A percentile compares a stretch with the other conserved stretches of the same genome.
Evolutionary conservation across 305 asterid genomes (phyloP).

Genomic region (Ajuga reptans): DNA sequence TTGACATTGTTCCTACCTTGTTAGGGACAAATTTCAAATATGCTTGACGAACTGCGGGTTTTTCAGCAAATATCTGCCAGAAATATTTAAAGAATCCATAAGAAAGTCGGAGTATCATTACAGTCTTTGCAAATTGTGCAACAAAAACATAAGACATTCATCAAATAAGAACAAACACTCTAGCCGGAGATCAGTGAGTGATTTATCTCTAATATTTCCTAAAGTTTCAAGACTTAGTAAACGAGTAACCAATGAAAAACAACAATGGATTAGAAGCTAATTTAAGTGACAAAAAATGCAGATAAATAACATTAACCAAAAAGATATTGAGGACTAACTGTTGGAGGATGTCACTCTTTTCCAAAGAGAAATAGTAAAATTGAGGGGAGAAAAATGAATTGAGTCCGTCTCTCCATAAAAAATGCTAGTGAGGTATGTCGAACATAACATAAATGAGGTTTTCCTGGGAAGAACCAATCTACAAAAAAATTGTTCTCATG

Average conservation of each 20-base stretch:
- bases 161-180: constrained; percentile 13
- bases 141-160: constrained; percentile 1
- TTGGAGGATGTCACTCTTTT: constrained; percentile 4
- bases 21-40: constrained; percentile 66
- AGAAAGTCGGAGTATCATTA: background rate
- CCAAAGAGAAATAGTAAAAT: background rate
- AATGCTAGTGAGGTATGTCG: background rate
- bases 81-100: background rate
- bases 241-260: constrained; percentile 5
- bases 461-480: background rate
- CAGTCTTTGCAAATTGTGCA: constrained; percentile 7
- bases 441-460: constrained; percentile 5
- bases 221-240: background rate
- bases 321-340: background rate
- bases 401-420: background rate
- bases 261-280: constrained; percentile 1
- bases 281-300: background rate
- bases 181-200: background rate
- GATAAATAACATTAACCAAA: background rate
- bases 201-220: constrained; percentile 13
- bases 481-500: constrained; percentile 6
- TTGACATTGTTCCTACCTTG: constrained; percentile 40
- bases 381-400: background rate
- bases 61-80: constrained; percentile 90
- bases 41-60: constrained; percentile 97